These are phyloP conservation scores for Trametes cubensis DNA, from an alignment of 768 basidiomycete genomes.

Conservation along the genomic window DNA sequence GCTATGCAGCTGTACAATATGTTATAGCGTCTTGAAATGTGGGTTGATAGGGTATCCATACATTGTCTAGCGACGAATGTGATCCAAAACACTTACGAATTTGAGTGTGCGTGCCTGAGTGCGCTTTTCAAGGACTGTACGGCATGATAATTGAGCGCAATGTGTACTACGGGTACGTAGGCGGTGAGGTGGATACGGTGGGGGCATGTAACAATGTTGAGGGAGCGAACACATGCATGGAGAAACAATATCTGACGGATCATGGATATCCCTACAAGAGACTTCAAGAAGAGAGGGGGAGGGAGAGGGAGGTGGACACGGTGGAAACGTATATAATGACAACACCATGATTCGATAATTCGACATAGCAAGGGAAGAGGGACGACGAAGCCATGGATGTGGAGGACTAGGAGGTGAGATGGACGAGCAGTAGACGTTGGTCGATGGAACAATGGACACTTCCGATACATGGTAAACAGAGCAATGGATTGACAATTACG, in stretches of 20 bases:
- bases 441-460: conserved; percentile 8
- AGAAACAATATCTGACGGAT: conserved; percentile 1
- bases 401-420: not conserved
- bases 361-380: conserved; percentile 13
- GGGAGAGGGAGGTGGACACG: no score
- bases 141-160: not conserved
- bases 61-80: no score
- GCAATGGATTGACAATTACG: conserved; percentile 17
- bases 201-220: conserved; percentile 8
- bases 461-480: conserved; percentile 22
- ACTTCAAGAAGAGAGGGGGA: not conserved
- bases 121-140: conserved; percentile 13
- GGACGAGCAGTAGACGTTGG: conserved; percentile 12
- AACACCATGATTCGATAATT: conserved; percentile 18
- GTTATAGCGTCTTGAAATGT: no score
- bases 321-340: conserved; percentile 15
- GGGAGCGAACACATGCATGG: not conserved
- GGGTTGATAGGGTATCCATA: no score
- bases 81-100: not conserved
- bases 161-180: not conserved
- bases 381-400: not conserved
- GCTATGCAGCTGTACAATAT: no score
- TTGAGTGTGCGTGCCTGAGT: no score
- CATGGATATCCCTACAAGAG: conserved; percentile 17
- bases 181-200: not conserved